Evolutionary conservation across 2,329 filamentous ascomycete genomes (phyloP).

Genomic region (Aspergillus sp.): DNA sequence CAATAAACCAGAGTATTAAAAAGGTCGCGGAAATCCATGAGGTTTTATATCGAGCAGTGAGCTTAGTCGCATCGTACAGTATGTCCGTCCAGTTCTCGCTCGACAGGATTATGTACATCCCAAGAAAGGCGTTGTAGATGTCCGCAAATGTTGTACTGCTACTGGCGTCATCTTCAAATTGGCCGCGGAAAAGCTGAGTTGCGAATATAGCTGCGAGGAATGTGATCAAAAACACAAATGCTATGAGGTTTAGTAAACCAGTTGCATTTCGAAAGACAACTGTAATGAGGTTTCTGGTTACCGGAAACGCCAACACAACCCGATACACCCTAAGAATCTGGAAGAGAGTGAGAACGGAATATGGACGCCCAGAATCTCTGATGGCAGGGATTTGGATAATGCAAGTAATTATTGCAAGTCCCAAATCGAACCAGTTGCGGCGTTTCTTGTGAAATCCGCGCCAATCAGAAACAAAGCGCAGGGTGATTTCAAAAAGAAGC

Average conservation of each 20-base stretch:
- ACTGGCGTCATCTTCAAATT: constrained; percentile 60
- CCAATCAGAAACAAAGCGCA: constrained; percentile 77
- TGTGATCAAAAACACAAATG: constrained; percentile 94
- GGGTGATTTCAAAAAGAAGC: constrained; percentile 73
- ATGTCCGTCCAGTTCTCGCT: constrained; percentile 94
- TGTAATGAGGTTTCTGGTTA: constrained; percentile 79
- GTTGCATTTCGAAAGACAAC: constrained; percentile 85
- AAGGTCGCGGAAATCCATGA: constrained; percentile 91
- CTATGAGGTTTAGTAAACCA: constrained; percentile 88
- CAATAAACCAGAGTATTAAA: constrained; percentile 90
- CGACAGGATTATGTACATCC: constrained; percentile 95
- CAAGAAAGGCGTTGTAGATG: constrained; percentile 92
- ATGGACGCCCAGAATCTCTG: constrained; percentile 63
- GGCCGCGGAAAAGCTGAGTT: constrained; percentile 83
- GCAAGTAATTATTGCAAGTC: constrained; percentile 73
- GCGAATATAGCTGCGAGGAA: constrained; percentile 93
- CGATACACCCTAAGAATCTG: constrained; percentile 91
- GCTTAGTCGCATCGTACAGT: constrained; percentile 74
- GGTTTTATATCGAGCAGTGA: constrained; percentile 62
- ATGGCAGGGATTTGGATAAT: constrained; percentile 84
- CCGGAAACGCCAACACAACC: constrained; percentile 79
- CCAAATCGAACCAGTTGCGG: constrained; percentile 75
- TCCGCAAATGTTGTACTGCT: constrained; percentile 73
- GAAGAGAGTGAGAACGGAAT: constrained; percentile 87
- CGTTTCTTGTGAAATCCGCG: constrained; percentile 69